These are phyloP conservation scores for Hypoxylon fuscum DNA, from an alignment of 495 filamentous ascomycete genomes.

Conservation along the genomic window DNA sequence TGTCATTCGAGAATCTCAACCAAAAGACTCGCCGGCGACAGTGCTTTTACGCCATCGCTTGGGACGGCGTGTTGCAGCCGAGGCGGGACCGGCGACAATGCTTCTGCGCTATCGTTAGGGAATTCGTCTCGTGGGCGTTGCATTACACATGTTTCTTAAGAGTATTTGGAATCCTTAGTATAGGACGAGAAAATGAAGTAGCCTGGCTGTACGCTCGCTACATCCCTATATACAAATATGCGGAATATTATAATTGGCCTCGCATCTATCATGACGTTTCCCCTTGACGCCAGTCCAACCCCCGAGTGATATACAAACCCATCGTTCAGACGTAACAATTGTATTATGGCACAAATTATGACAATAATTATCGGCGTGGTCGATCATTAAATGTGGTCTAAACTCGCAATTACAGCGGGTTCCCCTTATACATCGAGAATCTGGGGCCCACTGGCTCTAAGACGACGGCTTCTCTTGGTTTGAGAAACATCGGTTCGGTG, in stretches of 20 bases:
- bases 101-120: slow-evolving; percentile 62
- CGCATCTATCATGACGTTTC: slow-evolving; percentile 10
- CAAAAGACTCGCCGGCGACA: slow-evolving; percentile 60
- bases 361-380: slow-evolving; percentile 1
- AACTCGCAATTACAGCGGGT: not conserved
- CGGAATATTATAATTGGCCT: slow-evolving; percentile 16
- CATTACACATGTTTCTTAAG: slow-evolving; percentile 49
- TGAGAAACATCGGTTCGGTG: slow-evolving; percentile 60
- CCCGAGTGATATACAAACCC: slow-evolving; percentile 6
- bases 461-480: slow-evolving; percentile 52
- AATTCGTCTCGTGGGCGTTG: slow-evolving; percentile 62
- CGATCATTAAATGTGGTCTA: slow-evolving; percentile 3
- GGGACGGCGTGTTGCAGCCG: slow-evolving; percentile 65
- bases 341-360: slow-evolving; percentile 21
- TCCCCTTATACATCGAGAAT: slow-evolving; percentile 45
- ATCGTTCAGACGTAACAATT: slow-evolving; percentile 4
- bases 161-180: slow-evolving; percentile 23
- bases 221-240: slow-evolving; percentile 37
- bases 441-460: slow-evolving; percentile 49
- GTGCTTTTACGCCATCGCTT: slow-evolving; percentile 67
- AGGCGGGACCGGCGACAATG: slow-evolving; percentile 62
- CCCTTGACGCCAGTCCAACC: slow-evolving; percentile 15
- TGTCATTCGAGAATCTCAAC: slow-evolving; percentile 47
- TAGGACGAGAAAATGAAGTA: slow-evolving; percentile 18
- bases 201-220: slow-evolving; percentile 36